Evolutionary conservation across 306 rosid species (phyloP).

Genomic region (Cicer yamashitae): DNA sequence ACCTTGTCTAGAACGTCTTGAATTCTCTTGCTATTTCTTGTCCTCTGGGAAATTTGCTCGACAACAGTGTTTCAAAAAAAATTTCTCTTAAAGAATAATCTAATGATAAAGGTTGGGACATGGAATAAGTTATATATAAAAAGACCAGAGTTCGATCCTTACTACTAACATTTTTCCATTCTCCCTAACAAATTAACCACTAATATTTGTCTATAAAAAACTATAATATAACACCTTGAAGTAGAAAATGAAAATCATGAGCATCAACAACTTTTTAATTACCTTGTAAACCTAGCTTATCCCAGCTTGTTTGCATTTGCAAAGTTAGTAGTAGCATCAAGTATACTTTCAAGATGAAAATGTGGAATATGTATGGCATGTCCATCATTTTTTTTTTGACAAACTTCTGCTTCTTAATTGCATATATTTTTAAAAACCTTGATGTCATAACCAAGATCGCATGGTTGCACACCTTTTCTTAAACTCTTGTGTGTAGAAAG

Average conservation of each 20-base stretch:
- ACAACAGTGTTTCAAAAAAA: constrained; percentile 28
- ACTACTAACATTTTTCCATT: no score
- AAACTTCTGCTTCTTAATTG: no score
- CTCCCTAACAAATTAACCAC: no score
- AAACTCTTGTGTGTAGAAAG: no score
- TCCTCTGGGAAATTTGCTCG: constrained; percentile 69
- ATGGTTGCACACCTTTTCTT: no score
- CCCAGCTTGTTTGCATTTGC: constrained; percentile 74
- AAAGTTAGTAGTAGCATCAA: constrained; percentile 63
- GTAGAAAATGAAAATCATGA: background rate
- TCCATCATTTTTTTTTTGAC: constrained; percentile 59
- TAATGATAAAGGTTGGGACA: no score
- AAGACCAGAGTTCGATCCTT: no score
- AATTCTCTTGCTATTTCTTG: constrained; percentile 75
- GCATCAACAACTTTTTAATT: background rate
- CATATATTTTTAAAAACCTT: no score
- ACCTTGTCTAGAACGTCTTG: constrained; percentile 85
- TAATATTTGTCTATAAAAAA: background rate
- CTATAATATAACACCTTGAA: constrained; percentile 13
- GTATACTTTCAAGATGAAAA: constrained; percentile 68
- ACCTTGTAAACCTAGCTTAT: constrained; percentile 81
- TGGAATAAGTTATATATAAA: no score
- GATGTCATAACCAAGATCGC: no score
- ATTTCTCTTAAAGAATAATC: no score
- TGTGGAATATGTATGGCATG: constrained; percentile 68